phyloP scores from a whole-genome alignment of 352 stramenopile species.

The Globisporangium alternatum region DNA sequence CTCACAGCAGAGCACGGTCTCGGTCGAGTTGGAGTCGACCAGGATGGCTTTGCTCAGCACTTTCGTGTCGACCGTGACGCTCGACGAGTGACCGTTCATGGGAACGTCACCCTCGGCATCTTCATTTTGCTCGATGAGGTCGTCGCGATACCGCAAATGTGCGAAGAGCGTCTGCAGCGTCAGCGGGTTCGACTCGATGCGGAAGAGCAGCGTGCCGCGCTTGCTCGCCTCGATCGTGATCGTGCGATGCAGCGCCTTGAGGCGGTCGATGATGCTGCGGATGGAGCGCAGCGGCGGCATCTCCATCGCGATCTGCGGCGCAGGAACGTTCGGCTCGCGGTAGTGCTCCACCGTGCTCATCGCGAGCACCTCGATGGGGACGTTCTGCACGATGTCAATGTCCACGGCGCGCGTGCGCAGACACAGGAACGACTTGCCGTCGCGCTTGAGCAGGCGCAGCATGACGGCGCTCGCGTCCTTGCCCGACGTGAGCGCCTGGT shows the following conservation, averaged over 20 bases:
- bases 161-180: conserved; percentile 79
- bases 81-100: conserved; percentile 28
- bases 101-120: conserved; percentile 20
- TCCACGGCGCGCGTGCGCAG: conserved; percentile 71
- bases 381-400: conserved; percentile 85
- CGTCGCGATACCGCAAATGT: conserved; percentile 65
- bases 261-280: conserved; percentile 66
- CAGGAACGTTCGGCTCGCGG: conserved; percentile 68
- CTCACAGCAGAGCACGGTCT: conserved; percentile 75
- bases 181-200: conserved; percentile 66
- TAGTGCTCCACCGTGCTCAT: conserved; percentile 76
- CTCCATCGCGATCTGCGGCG: conserved; percentile 77
- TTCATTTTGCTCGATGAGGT: conserved; percentile 60
- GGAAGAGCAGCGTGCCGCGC: conserved; percentile 59
- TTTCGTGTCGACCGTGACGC: conserved; percentile 77
- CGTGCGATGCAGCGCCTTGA: conserved; percentile 72
- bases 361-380: conserved; percentile 75
- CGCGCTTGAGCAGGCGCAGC: conserved; percentile 79
- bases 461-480: conserved; percentile 78
- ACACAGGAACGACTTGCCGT: conserved; percentile 71
- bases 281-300: conserved; percentile 68
- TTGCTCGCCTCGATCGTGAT: conserved; percentile 76
- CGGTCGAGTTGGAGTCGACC: conserved; percentile 62
- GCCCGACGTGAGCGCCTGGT: conserved; percentile 68
- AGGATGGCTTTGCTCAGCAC: conserved; percentile 76